Evolutionary conservation across 2,329 filamentous ascomycete species (phyloP).

Genomic region (Fusarium sp.): DNA sequence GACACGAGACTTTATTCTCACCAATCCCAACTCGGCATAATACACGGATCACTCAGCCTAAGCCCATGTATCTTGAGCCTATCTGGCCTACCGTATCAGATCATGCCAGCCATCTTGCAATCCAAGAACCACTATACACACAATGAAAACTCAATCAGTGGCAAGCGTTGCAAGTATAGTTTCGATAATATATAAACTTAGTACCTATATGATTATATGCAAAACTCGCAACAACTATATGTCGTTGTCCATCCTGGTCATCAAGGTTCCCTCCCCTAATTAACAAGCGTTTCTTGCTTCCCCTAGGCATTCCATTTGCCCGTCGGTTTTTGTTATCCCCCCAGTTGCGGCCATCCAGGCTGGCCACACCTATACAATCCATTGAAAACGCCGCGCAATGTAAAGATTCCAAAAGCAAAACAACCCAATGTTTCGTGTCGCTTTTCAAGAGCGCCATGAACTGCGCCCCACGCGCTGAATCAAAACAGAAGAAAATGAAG

Average conservation of each 20-base stretch:
- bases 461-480: slow-evolving; percentile 12
- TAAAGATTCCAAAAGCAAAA: slow-evolving; percentile 28
- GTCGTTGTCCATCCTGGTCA: slow-evolving; percentile 4
- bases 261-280: slow-evolving; percentile 14
- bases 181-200: slow-evolving; percentile 22
- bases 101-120: background rate
- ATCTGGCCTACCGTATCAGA: background rate
- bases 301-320: slow-evolving; percentile 4
- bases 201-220: slow-evolving; percentile 35
- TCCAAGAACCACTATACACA: background rate
- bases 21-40: slow-evolving; percentile 4
- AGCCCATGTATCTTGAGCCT: background rate
- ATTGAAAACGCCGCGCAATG: slow-evolving; percentile 38
- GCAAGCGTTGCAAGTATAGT: background rate
- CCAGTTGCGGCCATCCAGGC: slow-evolving; percentile 4
- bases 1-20: slow-evolving; percentile 17
- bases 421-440: slow-evolving; percentile 1
- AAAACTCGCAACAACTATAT: slow-evolving; percentile 12
- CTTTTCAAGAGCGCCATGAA: slow-evolving; percentile 4
- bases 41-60: background rate
- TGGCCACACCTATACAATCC: slow-evolving; percentile 14
- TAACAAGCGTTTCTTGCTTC: slow-evolving; percentile 17
- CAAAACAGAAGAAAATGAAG: slow-evolving; percentile 26
- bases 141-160: background rate
- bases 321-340: slow-evolving; percentile 16